Evolutionary conservation across 1,284 basidiomycete species (phyloP), one percentile per base, ranked within the genome.

Genomic region (Laetiporus sulphureus): DNA sequence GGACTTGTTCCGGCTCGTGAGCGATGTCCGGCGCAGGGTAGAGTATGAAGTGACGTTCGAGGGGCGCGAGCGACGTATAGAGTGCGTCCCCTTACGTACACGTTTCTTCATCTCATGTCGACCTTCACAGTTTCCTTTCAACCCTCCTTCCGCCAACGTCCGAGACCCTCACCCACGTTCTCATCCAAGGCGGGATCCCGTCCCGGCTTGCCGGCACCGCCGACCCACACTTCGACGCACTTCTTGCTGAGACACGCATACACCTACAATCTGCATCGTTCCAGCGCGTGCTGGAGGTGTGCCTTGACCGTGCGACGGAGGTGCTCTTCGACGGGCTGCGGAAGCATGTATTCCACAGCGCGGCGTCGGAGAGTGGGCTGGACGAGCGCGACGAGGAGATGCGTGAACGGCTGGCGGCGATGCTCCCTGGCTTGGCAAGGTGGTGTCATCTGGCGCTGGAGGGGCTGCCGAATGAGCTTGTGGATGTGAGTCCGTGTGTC

Each of bases 401-500:
- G 41, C 52, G 42, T 52, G 63, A 49, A 23, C 56, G 61, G 32
- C 61, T 92, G 4, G 91, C 90, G 15, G 77, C 79, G 11, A 62
- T 93, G 46, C 66, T 94, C 16, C 91, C 90, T 4, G 81, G 80
- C 1, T 65, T 93, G 30, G 78, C 86, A 36, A 68, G 79, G 44
- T 90, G 89, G 81, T 83, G 81, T 55, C 76, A 79, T 49, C 50
- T 80, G 34, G 83, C 84, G 25, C 60, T 91, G 40, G 75, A 81
- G 42, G 77, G 76, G 7, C 60, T 86, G 34, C 88, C 90, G 18
- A 93, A 91, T 62, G 85, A 88, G 60, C 69, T 91, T 52, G 75
- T 91, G 20, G 89, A 93, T 64, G 88, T 89, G 59, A 60, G 85
- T 68, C 20, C n/a, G 32, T 29, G 27, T 32, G 30, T 45, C 24